These are phyloP conservation scores for Exserohilum turcica DNA, from an alignment of 2,329 filamentous ascomycete species.

Conservation along the genomic window DNA sequence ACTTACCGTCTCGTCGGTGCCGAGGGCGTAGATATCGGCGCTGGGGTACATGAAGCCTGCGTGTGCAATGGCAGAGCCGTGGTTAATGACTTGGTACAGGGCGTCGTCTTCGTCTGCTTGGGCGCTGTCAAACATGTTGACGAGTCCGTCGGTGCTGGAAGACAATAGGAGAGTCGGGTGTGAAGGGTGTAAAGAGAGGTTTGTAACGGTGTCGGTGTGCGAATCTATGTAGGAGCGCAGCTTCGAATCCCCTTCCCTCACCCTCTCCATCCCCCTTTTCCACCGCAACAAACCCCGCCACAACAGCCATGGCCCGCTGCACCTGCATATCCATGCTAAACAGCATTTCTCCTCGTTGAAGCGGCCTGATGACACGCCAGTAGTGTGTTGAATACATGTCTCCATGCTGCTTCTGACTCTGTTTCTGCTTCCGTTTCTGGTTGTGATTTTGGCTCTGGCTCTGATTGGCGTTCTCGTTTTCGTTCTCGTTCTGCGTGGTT, in stretches of 20 bases:
- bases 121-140: conserved; percentile 75
- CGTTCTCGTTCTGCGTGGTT: too few species aligned
- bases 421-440: too few species aligned
- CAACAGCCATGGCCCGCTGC: background rate
- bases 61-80: conserved; percentile 73
- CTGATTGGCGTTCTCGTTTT: too few species aligned
- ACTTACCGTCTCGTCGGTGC: conserved; percentile 77
- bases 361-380: too few species aligned
- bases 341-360: background rate
- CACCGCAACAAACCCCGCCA: background rate
- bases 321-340: background rate
- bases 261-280: background rate
- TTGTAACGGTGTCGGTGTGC: conserved; percentile 65
- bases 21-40: conserved; percentile 67
- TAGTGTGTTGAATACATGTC: too few species aligned
- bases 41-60: conserved; percentile 68
- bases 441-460: too few species aligned
- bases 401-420: too few species aligned
- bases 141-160: conserved; percentile 77
- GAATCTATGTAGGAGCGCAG: conserved; percentile 52
- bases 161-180: conserved; percentile 69
- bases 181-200: conserved; percentile 65
- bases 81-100: conserved; percentile 77
- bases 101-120: conserved; percentile 73
- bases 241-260: background rate